Conservation (phyloP, 2,329 filamentous ascomycete genomes). For the Venturiaceae sp. region DNA sequence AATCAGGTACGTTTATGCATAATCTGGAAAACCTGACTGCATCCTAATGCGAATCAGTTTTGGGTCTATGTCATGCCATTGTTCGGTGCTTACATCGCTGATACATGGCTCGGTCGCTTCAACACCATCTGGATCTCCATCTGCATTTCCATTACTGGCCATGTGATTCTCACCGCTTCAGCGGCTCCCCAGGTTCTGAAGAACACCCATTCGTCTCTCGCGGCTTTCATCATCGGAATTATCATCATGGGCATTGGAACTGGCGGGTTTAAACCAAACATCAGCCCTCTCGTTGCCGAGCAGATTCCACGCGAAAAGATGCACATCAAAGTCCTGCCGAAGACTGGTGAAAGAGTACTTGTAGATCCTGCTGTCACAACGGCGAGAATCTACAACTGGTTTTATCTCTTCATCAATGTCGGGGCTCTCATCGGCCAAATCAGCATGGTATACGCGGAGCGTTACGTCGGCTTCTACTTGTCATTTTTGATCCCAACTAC, state of each 20-base stretch:
- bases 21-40: not conserved
- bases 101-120: slow-evolving; percentile 52
- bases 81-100: slow-evolving; percentile 47
- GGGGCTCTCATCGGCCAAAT: slow-evolving; percentile 26
- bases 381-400: slow-evolving; percentile 55
- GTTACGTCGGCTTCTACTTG: slow-evolving; percentile 60
- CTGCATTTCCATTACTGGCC: slow-evolving; percentile 47
- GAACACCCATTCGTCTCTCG: slow-evolving; percentile 39
- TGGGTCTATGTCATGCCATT: slow-evolving; percentile 36
- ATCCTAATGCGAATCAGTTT: slow-evolving; percentile 16
- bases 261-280: slow-evolving; percentile 61
- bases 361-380: slow-evolving; percentile 58
- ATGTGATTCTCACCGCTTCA: slow-evolving; percentile 44
- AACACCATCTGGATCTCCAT: slow-evolving; percentile 49
- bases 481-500: slow-evolving; percentile 58
- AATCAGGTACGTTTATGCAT: slow-evolving; percentile 46
- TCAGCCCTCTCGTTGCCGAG: slow-evolving; percentile 47
- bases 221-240: slow-evolving; percentile 46
- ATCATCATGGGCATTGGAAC: slow-evolving; percentile 53
- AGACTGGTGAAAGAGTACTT: slow-evolving; percentile 48
- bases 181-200: slow-evolving; percentile 43
- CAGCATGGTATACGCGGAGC: slow-evolving; percentile 27
- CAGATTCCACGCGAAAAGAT: slow-evolving; percentile 52
- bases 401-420: slow-evolving; percentile 29
- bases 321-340: slow-evolving; percentile 31